Evolutionary conservation across 176 grass and related monocot genomes (phyloP), one percentile per base, ranked within the genome.

Genomic region (Carex scoparia): DNA sequence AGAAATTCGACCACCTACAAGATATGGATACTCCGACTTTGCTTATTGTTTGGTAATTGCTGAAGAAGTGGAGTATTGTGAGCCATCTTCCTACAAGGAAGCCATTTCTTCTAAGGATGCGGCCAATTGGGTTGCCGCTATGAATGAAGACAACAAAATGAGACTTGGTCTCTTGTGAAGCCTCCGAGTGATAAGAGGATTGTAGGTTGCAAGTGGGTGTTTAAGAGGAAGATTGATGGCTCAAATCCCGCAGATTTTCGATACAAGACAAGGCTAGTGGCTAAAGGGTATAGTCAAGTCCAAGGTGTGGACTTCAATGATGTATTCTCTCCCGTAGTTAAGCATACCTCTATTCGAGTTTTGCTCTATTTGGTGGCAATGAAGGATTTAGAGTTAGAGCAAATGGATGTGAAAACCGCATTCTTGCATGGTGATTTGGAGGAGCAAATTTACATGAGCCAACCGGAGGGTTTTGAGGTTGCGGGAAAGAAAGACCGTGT

Each of bases 351-450:
- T 30, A 70, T 31, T 69, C 4, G 65, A 10, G 27, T 35, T 69
- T 69, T 69, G 65, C 65, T 69, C 4, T 69, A 27, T 69, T 69
- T 31, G 27, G n/a, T 69, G 7, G 30, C 10, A 70, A 70, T 11
- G 8, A 70, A 70, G 67, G 30, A 70, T 38, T 70, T 70, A 9
- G 30, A 70, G 14, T 70, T 70, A 10, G 30, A 70, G 11, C 30
- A 70, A 70, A 18, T 70, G 30, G 67, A 32, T 70, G 67, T 70
- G 30, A 70, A 70, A 70, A 38, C 10, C 8, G 31, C 67, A 2
- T 71, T 71, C 31, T 71, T 69, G 66, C 66, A 69, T 69, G 28
- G 66, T 69, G 66, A 69, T 37, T 69, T 69, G 19, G 33, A 69
- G 1, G 0, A 35, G 11, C 65, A 69, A 69, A 69, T 69, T 33